Conservation (phyloP, 805 yeast genomes). For the Clavispora vitiphila region DNA sequence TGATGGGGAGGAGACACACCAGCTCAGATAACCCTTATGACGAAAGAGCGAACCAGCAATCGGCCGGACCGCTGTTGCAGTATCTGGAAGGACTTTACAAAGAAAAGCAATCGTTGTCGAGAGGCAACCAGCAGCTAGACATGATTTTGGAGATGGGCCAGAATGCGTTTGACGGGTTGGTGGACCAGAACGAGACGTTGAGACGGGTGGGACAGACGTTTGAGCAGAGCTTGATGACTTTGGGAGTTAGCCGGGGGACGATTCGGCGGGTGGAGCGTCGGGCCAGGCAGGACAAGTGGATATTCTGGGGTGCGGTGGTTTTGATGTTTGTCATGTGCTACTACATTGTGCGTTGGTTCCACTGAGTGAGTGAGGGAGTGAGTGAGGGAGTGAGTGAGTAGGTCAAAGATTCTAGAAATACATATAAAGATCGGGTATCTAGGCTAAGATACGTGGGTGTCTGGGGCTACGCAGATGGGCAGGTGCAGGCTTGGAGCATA, state of each 20-base stretch:
- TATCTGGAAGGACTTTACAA: constrained; percentile 62
- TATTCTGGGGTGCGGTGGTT: constrained; percentile 72
- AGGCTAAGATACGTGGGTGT: no score
- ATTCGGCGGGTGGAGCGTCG: constrained; percentile 74
- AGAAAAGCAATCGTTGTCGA: constrained; percentile 58
- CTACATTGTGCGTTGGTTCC: constrained; percentile 58
- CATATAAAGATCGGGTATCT: no score
- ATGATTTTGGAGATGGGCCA: constrained; percentile 88
- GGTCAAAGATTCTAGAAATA: no score
- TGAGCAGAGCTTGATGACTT: constrained; percentile 64
- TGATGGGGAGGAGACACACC: constrained; percentile 48
- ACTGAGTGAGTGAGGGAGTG: constrained; percentile 23
- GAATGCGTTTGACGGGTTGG: constrained; percentile 76
- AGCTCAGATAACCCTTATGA: constrained; percentile 47
- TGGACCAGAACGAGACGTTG: constrained; percentile 75
- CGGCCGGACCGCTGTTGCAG: constrained; percentile 23
- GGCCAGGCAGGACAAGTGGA: constrained; percentile 79
- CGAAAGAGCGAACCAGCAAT: constrained; percentile 17
- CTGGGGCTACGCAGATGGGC: no score
- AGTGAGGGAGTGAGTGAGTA: no score
- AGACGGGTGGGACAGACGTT: constrained; percentile 57
- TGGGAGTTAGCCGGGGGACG: constrained; percentile 85
- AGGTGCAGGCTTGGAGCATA: no score
- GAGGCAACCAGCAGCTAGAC: constrained; percentile 80
- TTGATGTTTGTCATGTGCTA: constrained; percentile 63